Evolutionary conservation across 495 filamentous ascomycete genomes (phyloP), one percentile per base, ranked within the genome.

Genomic region (Aspergillus conjunctus): DNA sequence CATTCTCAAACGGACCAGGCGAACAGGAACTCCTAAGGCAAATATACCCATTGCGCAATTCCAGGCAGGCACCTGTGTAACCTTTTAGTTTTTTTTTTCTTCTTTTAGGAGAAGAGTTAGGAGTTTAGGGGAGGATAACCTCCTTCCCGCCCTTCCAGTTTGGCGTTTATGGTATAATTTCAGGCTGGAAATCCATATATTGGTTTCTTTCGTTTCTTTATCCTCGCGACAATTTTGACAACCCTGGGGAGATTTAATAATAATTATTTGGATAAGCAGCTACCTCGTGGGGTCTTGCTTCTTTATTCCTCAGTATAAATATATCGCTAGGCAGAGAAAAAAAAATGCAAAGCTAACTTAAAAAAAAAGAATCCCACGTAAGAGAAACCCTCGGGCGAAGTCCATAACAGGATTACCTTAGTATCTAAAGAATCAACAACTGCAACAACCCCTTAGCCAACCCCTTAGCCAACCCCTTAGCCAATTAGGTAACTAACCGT

Each of bases 41-140:
- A 49, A 21, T 61, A 61, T 61, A 56, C 52, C 59, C 52, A 56
- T 56, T 45, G 17, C 34, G 52, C 52, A 54, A 34, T 7, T 43
- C n/a, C 34, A 41, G 20, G 52, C 32, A 31, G 49, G 21, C 33
- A 54, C 26, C 12, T 32, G 14, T 51, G 7, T 32, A 14, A 14
- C 30, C 49, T 51, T 51, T 49, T 8, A 18, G 6, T 43, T 43
- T 12, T 43, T 12, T 43, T 43, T 43, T 43, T 43, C 17, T 43
- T 43, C 5, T 43, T 43, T 43, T 48, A 41, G 15, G 3, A 41
- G 3, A 41, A n/a, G 6, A n/a, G 11, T 37, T 14, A 37, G 34
- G 34, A 37, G 37, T 41, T n/a, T 12, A 26, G 2, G 34, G 34
- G 34, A 37, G 34, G 34, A 41, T 9, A 41, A 41, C 10, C 18